These are phyloP conservation scores for Zasmidium cellare DNA, from an alignment of 2,329 filamentous ascomycete species.

Conservation along the genomic window DNA sequence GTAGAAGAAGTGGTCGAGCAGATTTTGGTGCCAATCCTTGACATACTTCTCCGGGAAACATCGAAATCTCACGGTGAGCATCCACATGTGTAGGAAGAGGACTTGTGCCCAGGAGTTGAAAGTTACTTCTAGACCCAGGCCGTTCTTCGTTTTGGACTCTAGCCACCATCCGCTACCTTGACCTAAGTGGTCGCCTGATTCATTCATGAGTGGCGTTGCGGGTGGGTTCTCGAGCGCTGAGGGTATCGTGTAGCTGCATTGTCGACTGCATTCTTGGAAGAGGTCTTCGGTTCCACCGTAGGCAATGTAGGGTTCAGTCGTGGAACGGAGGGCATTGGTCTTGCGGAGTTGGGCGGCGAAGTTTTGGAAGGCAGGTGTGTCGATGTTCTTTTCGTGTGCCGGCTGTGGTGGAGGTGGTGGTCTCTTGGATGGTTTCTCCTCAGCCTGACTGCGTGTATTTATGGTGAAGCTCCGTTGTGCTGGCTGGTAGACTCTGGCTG, in stretches of 20 bases:
- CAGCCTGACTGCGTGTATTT: not conserved
- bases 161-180: constrained; percentile 78
- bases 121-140: constrained; percentile 73
- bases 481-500: constrained; percentile 8
- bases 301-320: constrained; percentile 71
- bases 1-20: constrained; percentile 94
- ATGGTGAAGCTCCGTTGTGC: not conserved
- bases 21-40: constrained; percentile 79
- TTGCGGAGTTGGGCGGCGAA: constrained; percentile 28
- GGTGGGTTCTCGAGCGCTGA: constrained; percentile 62
- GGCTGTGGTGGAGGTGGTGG: constrained; percentile 14
- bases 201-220: constrained; percentile 67
- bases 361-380: constrained; percentile 19
- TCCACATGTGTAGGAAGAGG: constrained; percentile 94
- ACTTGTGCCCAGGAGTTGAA: constrained; percentile 97
- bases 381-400: constrained; percentile 9
- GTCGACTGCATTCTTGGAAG: constrained; percentile 70
- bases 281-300: constrained; percentile 77
- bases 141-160: constrained; percentile 42
- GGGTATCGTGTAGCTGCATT: constrained; percentile 76
- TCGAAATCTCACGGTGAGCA: constrained; percentile 79
- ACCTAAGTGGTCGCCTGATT: constrained; percentile 80
- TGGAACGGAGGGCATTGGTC: constrained; percentile 35
- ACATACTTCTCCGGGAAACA: constrained; percentile 70
- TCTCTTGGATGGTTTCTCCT: constrained; percentile 1